A percentile compares a stretch with the other conserved stretches of the same genome.
These are phyloP conservation scores for Starmerella apis DNA, from an alignment of 805 yeast genomes.

Conservation along the genomic window DNA sequence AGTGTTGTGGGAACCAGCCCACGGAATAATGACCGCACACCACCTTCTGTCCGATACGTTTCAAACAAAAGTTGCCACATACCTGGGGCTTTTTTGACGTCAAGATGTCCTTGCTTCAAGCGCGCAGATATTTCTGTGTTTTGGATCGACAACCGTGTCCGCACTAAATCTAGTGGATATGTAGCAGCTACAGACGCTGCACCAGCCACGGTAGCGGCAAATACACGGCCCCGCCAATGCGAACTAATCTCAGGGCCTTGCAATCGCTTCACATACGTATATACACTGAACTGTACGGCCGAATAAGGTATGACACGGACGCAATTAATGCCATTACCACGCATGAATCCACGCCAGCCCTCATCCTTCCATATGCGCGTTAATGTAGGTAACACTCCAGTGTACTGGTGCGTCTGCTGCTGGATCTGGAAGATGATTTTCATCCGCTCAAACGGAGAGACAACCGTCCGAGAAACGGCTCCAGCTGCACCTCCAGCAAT, in stretches of 20 bases:
- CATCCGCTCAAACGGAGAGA: constrained; percentile 90
- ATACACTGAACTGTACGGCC: constrained; percentile 86
- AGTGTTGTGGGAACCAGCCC: constrained; percentile 85
- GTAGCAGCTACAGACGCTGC: constrained; percentile 68
- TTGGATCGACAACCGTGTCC: constrained; percentile 81
- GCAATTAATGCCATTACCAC: constrained; percentile 89
- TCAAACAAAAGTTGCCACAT: constrained; percentile 45
- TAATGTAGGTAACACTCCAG: constrained; percentile 65
- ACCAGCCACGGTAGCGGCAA: constrained; percentile 78
- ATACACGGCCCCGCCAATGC: constrained; percentile 31
- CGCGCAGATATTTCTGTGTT: constrained; percentile 50
- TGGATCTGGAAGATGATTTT: constrained; percentile 87
- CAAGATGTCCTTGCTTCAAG: constrained; percentile 19
- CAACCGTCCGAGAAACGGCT: constrained; percentile 84
- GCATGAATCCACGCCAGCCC: constrained; percentile 78
- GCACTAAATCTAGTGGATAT: constrained; percentile 82
- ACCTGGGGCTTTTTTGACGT: constrained; percentile 51
- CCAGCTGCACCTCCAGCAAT: constrained; percentile 96
- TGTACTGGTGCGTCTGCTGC: constrained; percentile 43
- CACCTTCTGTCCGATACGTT: constrained; percentile 73
- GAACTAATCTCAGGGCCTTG: constrained; percentile 28
- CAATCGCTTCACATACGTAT: constrained; percentile 48
- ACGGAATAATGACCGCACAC: constrained; percentile 61
- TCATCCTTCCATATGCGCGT: constrained; percentile 74
- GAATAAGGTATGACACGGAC: constrained; percentile 84